A percentile compares a stretch with the other conserved stretches of the same genome.
Evolutionary conservation across 129 eudicot species (phyloP).

Genomic region (Chrysanthemum lavandulifolium): DNA sequence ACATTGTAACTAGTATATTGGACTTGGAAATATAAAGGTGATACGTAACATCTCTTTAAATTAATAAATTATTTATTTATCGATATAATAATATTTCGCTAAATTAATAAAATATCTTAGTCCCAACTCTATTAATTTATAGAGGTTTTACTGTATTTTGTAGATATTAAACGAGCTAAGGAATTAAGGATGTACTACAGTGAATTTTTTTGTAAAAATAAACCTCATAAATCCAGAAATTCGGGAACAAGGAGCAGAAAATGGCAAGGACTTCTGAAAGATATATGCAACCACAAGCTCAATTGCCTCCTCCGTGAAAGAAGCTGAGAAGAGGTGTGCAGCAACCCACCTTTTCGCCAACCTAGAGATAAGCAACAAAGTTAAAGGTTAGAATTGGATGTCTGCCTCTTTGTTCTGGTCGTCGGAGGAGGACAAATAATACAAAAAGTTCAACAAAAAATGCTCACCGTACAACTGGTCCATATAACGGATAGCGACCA

Average conservation of each 20-base stretch:
- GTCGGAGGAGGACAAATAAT: slow-evolving; percentile 3
- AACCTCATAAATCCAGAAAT: slow-evolving; percentile 86
- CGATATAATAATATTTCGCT: too few relatives aligned
- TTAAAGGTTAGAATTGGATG: neutral
- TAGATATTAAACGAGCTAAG: neutral
- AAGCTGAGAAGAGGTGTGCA: slow-evolving; percentile 85
- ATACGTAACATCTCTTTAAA: too few relatives aligned
- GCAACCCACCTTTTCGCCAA: slow-evolving; percentile 94
- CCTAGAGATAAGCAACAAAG: slow-evolving; percentile 36
- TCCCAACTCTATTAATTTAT: too few relatives aligned
- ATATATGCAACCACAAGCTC: slow-evolving; percentile 85
- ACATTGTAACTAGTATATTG: too few relatives aligned
- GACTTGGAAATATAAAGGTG: too few relatives aligned
- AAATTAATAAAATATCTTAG: too few relatives aligned
- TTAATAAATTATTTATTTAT: too few relatives aligned
- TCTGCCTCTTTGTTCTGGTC: slow-evolving; percentile 2
- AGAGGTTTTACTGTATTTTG: too few relatives aligned
- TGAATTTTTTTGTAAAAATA: neutral
- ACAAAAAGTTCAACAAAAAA: slow-evolving; percentile 6
- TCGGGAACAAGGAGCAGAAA: slow-evolving; percentile 70
- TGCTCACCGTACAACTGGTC: slow-evolving; percentile 77
- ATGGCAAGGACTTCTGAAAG: slow-evolving; percentile 70
- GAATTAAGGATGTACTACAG: neutral
- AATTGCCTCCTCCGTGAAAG: slow-evolving; percentile 64
- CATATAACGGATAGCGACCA: slow-evolving; percentile 75